Evolutionary conservation across 2,329 filamentous ascomycete species (phyloP).

Genomic region (Cladosporium sp.): DNA sequence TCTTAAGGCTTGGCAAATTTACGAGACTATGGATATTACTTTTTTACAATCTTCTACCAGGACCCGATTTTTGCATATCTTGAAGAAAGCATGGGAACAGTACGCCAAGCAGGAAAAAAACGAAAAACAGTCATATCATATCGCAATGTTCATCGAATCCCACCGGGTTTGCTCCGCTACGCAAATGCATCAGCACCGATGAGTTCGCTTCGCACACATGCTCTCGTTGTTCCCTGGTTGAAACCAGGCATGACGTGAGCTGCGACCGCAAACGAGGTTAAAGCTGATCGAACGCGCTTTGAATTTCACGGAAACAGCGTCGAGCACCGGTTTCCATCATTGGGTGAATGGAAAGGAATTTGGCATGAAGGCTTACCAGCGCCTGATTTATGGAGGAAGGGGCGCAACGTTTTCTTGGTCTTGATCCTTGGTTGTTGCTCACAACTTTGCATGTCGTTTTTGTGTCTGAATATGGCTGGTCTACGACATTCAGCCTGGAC

Average conservation of each 20-base stretch:
- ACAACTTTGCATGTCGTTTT: neutral
- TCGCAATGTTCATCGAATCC: neutral
- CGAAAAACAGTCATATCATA: conserved; percentile 7
- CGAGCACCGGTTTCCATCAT: conserved; percentile 26
- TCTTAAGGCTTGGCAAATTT: conserved; percentile 2
- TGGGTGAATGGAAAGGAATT: neutral
- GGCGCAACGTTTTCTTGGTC: neutral
- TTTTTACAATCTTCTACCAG: neutral
- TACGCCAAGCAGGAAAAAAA: conserved; percentile 4
- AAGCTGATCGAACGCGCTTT: conserved; percentile 31
- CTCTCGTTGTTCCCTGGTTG: neutral
- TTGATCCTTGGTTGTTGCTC: neutral
- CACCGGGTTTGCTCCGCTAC: conserved; percentile 17
- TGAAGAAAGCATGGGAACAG: neutral
- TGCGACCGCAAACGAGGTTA: conserved; percentile 35
- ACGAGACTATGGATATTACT: conserved; percentile 10
- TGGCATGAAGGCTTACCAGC: conserved; percentile 1
- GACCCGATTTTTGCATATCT: conserved; percentile 9
- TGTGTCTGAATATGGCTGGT: neutral
- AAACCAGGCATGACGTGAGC: neutral
- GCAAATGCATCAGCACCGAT: conserved; percentile 26
- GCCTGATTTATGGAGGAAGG: neutral
- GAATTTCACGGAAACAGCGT: conserved; percentile 25
- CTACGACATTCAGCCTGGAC: neutral
- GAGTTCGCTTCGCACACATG: conserved; percentile 22